Percentiles rank a stretch among this genome's conserved stretches.
These are phyloP conservation scores for Melanogaster broomeanus DNA, from an alignment of 768 basidiomycete genomes.

Conservation along the genomic window DNA sequence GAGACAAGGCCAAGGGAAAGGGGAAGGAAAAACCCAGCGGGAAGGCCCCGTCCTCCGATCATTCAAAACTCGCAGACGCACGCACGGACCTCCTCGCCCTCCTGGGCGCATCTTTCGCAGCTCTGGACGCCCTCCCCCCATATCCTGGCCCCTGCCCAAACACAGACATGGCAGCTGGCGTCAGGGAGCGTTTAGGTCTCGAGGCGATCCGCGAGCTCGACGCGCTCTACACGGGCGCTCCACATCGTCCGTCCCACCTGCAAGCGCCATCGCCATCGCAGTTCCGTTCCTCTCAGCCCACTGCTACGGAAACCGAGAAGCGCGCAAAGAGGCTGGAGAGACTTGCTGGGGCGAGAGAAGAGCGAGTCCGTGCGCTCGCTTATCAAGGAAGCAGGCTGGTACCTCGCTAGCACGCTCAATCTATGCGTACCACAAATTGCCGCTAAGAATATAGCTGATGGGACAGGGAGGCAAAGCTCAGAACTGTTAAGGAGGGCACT, in stretches of 20 bases:
- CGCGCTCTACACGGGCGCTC: constrained; percentile 11
- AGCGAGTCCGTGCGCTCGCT: constrained; percentile 24
- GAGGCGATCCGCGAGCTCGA: constrained; percentile 30
- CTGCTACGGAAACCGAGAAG: not conserved
- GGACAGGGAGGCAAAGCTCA: not conserved
- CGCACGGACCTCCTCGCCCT: constrained; percentile 25
- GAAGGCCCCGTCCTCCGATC: not conserved
- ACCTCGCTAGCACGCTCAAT: constrained; percentile 26
- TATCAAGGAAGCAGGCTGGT: constrained; percentile 29
- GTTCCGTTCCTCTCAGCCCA: not conserved
- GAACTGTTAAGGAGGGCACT: constrained; percentile 16
- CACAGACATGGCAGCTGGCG: not conserved
- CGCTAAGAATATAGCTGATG: not conserved
- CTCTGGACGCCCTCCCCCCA: constrained; percentile 15
- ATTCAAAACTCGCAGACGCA: constrained; percentile 8
- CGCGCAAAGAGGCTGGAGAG: constrained; percentile 7
- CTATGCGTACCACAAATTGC: constrained; percentile 15
- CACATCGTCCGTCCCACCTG: not conserved
- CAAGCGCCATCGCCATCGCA: not conserved
- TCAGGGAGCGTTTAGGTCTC: constrained; percentile 27
- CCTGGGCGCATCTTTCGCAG: constrained; percentile 19
- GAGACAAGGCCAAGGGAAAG: constrained; percentile 7
- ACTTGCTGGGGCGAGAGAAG: constrained; percentile 12
- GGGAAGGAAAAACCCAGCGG: not conserved
- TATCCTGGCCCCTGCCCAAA: too few species aligned